phyloP scores from a whole-genome alignment of 345 rosid species.

The Punica granatum region DNA sequence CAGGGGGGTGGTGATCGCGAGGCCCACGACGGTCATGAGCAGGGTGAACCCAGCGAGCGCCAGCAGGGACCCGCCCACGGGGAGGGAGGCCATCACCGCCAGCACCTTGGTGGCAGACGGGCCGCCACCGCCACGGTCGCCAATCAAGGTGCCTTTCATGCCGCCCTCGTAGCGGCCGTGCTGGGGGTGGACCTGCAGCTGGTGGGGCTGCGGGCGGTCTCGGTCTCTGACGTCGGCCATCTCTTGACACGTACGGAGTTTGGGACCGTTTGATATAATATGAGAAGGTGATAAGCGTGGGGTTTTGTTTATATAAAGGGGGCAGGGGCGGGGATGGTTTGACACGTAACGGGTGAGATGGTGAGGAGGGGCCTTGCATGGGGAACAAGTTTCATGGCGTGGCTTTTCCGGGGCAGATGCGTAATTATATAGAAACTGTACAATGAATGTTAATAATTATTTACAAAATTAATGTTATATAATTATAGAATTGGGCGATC shows the following conservation, averaged over 20 bases:
- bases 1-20: constrained; percentile 48
- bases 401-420: no score
- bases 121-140: constrained; percentile 25
- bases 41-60: constrained; percentile 59
- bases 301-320: not conserved
- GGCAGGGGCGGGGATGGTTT: constrained; percentile 6
- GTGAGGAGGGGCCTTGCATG: constrained; percentile 15
- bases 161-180: constrained; percentile 16
- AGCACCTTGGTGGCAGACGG: constrained; percentile 53
- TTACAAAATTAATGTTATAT: no score
- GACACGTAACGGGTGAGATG: constrained; percentile 19
- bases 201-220: constrained; percentile 38
- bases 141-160: constrained; percentile 21
- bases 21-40: constrained; percentile 54
- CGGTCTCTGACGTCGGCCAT: constrained; percentile 19
- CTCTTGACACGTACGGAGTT: not conserved
- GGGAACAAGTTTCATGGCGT: constrained; percentile 10
- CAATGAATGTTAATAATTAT: not conserved
- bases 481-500: no score
- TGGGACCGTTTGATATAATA: not conserved
- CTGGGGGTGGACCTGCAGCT: constrained; percentile 56
- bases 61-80: constrained; percentile 54
- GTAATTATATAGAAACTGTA: no score
- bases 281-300: not conserved
- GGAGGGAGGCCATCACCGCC: constrained; percentile 43